Base-by-base conservation (phyloP, 345 rosid genomes). In the Salix arbutifolia region DNA sequence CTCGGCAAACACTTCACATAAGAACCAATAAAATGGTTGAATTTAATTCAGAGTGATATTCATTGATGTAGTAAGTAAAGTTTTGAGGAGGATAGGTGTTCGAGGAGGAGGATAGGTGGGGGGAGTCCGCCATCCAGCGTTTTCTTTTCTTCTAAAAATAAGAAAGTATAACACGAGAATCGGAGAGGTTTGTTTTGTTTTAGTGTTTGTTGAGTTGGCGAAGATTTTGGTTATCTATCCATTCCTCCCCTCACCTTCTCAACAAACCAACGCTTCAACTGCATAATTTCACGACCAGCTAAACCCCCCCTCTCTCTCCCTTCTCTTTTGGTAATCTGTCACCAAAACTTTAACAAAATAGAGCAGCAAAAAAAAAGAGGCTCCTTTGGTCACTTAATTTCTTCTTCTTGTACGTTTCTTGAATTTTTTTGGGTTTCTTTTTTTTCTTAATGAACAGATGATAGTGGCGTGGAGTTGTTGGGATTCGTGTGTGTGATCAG, bases 221-320 rank as follows among this genome's bases (percentile, higher is more conserved):
- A 82, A 65, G 82, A 87, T 84, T 70, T 81, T 76, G 80, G 84
- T 85, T 85, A 66, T 56, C 62, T 23, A 1, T 4, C 28, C 1
- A 17, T n/a, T 56, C 62, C 61, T n/a, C 26, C 62, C 26, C 62
- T 56, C 28, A 8, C 62, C 26, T 56, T 56, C 62, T 9, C 62
- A 23, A 56, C 62, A 8, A 21, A 56, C 25, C 26, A 56, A 56
- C 62, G 62, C 62, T n/a, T 56, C 62, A 56, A 56, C 62, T 56
- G 62, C 62, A 56, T 69, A 64, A 85, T 85, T 86, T 84, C 83
- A 84, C 89, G 91, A 88, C 79, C 76, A 72, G 44, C 30, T 3
- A 23, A 58, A 26, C 14, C 3, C 21, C 35, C 11, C 33, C 38
- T 68, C 71, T 52, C 37, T 35, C 52, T 66, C 71, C 61, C 58